A percentile compares a stretch with the other conserved stretches of the same genome.
These are phyloP conservation scores for Ramaria sp. DNA, from an alignment of 768 basidiomycete genomes.

Conservation along the genomic window DNA sequence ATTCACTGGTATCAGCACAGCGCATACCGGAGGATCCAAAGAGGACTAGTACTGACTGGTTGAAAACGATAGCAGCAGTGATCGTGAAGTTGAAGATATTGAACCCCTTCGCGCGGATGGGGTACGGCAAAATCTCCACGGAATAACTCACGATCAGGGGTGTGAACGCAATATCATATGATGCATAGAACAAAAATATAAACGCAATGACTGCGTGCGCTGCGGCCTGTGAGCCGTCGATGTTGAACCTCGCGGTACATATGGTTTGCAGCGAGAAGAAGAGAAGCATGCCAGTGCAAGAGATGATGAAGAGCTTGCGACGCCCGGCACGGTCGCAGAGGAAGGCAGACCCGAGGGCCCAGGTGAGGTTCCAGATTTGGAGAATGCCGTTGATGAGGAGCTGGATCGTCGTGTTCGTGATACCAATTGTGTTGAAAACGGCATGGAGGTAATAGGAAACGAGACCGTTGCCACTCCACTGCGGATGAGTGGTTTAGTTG, in stretches of 20 bases:
- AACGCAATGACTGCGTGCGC: conserved; percentile 22
- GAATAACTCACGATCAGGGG: conserved; percentile 29
- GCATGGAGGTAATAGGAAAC: conserved; percentile 19
- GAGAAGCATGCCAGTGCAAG: conserved; percentile 19
- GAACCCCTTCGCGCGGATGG: conserved; percentile 30
- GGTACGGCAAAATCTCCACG: conserved; percentile 32
- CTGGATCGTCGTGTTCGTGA: conserved; percentile 4
- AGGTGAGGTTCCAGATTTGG: conserved; percentile 20
- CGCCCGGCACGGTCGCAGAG: conserved; percentile 22
- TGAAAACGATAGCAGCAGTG: conserved; percentile 29
- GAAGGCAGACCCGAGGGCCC: conserved; percentile 19
- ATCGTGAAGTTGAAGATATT: conserved; percentile 28
- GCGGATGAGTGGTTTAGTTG: not conserved
- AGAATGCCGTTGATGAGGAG: conserved; percentile 12
- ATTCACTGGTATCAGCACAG: not conserved
- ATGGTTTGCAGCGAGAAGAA: conserved; percentile 18
- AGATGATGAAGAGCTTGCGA: conserved; percentile 16
- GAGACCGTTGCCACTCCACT: conserved; percentile 40
- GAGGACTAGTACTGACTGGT: conserved; percentile 17
- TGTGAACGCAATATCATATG: conserved; percentile 20
- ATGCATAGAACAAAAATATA: conserved; percentile 12
- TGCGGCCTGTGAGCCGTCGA: conserved; percentile 14
- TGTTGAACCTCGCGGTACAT: conserved; percentile 12
- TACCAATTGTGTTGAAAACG: conserved; percentile 17
- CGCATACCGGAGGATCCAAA: not conserved